Conservation (phyloP, 2,329 filamentous ascomycete species). For the Beauveria pseudobassiana region DNA sequence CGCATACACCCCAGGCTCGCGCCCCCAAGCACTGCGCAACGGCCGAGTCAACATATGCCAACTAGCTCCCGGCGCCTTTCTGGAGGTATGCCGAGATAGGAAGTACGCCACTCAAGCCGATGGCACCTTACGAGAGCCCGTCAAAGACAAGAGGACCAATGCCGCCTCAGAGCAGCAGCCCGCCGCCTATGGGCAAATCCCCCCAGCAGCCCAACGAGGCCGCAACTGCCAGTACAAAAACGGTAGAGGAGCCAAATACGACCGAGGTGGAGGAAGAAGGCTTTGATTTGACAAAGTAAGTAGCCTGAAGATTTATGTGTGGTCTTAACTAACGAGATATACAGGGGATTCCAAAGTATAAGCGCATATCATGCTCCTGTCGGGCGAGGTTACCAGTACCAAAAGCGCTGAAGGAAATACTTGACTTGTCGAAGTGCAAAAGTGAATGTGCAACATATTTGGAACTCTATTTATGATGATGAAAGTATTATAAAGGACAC, state of each 20-base stretch:
- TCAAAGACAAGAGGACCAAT: slow-evolving; percentile 38
- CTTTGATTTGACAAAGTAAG: slow-evolving; percentile 53
- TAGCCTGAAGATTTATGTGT: neutral
- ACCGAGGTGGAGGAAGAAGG: slow-evolving; percentile 36
- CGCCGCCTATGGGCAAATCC: slow-evolving; percentile 42
- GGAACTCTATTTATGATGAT: neutral
- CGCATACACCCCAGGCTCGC: slow-evolving; percentile 67
- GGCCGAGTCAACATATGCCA: slow-evolving; percentile 78
- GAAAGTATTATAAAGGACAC: neutral
- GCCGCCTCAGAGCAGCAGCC: slow-evolving; percentile 52
- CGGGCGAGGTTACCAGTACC: slow-evolving; percentile 36
- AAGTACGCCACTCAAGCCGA: slow-evolving; percentile 58
- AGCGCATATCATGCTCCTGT: slow-evolving; percentile 53
- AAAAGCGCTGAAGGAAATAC: slow-evolving; percentile 30
- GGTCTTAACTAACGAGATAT: slow-evolving; percentile 15
- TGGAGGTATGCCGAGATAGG: slow-evolving; percentile 79
- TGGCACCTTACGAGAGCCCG: slow-evolving; percentile 50
- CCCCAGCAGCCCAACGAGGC: slow-evolving; percentile 44
- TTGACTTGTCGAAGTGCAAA: slow-evolving; percentile 10
- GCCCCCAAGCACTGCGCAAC: slow-evolving; percentile 71
- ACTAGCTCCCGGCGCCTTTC: slow-evolving; percentile 81
- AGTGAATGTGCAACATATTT: neutral
- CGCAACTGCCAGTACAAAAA: slow-evolving; percentile 23
- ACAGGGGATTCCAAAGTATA: slow-evolving; percentile 58
- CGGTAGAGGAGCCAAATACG: slow-evolving; percentile 19